Conservation (phyloP, 345 rosid species). For the Barbarea vulgaris region DNA sequence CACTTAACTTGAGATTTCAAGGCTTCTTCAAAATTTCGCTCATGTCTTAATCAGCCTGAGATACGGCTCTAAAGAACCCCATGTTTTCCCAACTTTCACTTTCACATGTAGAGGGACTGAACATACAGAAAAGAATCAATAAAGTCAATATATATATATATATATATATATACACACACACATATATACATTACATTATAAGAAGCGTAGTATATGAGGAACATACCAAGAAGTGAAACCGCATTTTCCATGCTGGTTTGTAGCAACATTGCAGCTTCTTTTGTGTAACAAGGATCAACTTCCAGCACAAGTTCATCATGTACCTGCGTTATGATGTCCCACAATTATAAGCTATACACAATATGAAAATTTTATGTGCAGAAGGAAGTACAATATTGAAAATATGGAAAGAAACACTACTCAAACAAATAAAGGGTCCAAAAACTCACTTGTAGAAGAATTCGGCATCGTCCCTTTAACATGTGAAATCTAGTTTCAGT, state of each 20-base stretch:
- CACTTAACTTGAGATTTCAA: not conserved
- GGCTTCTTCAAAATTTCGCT: conserved; percentile 28
- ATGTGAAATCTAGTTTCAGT: conserved; percentile 52
- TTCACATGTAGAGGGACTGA: conserved; percentile 89
- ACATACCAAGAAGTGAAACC: conserved; percentile 67
- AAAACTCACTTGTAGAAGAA: conserved; percentile 76
- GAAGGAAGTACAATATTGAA: not conserved
- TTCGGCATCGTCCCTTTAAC: conserved; percentile 77
- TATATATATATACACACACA: not conserved
- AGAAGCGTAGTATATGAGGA: not conserved
- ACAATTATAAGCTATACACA: not conserved
- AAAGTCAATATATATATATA: not conserved
- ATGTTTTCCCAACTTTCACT: conserved; percentile 84
- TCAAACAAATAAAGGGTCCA: not conserved
- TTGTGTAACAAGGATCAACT: conserved; percentile 68
- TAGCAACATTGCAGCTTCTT: conserved; percentile 74
- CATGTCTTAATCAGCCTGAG: conserved; percentile 43
- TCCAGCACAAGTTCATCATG: conserved; percentile 94
- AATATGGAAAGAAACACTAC: conserved; percentile 6
- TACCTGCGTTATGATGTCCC: conserved; percentile 50
- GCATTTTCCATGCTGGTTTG: conserved; percentile 83
- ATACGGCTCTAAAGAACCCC: conserved; percentile 86
- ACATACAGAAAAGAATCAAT: conserved; percentile 22
- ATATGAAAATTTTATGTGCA: not conserved
- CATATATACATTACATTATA: not conserved